Evolutionary conservation across 2,329 filamentous ascomycete species (phyloP), one percentile per base, ranked within the genome.

Genomic region (Biscogniauxia marginata): DNA sequence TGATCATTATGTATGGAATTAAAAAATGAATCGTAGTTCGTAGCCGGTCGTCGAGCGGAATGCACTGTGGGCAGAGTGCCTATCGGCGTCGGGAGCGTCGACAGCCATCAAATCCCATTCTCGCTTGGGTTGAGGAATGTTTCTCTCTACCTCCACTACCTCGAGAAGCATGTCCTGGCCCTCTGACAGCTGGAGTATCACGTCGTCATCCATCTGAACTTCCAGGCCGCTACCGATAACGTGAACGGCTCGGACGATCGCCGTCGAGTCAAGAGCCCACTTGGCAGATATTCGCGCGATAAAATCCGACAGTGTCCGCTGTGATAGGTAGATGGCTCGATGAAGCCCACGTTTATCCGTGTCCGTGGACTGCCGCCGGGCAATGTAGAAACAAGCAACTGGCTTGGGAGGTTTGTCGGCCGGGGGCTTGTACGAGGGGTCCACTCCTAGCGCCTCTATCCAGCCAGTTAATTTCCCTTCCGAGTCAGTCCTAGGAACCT

Each of bases 401-500:
- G 81, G 76, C 71, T 91, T 96, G 19, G 85, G 78, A 7, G 81
- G 77, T 55, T 83, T 84, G 66, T 96, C 90, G 0, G 82, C 76
- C 0, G 93, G 93, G 46, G 95, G 88, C 56, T 88, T 85, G 70
- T 98, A 99, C 2, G 82, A 83, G 16, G 87, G 79, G 70, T 98
- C 95, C n/a, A 98, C 91, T 25, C 91, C 95, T 7, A 96, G 75
- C 1, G 92, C 91, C 70, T 97, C 92, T 60, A 98, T 95, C 87
- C 89, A 96, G 5, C 90, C 89, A 58, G 85, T 88, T 23, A 92
- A 77, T 21, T 82, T 84, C 8, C 87, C 87, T 34, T 84, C 77
- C 20, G 85, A 83, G 52, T 87, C 84, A 0, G 79, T 80, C 63
- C 81, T 80, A 53, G 71, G 73, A 46, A 85, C 68, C 54, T 77